A percentile compares a stretch with the other conserved stretches of the same genome.
Evolutionary conservation across 1,284 basidiomycete species (phyloP).

Genomic region (Schizophyllum amplum): DNA sequence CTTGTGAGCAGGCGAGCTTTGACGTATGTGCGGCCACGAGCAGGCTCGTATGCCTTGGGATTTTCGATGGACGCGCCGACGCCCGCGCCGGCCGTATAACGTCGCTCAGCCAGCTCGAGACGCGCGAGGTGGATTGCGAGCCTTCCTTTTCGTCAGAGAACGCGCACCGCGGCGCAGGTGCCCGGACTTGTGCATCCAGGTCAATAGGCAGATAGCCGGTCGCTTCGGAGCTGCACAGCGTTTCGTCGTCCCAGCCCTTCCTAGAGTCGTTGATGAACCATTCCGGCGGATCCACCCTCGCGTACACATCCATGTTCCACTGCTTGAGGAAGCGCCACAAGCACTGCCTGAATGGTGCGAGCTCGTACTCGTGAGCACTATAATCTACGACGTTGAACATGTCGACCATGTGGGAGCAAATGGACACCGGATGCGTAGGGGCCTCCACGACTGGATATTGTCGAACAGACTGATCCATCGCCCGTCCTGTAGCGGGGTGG

Average conservation of each 20-base stretch:
- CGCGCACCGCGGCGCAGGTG: background rate
- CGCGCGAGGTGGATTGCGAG: background rate
- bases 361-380: background rate
- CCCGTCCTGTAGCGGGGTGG: background rate
- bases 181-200: background rate
- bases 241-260: background rate
- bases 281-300: background rate
- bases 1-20: background rate
- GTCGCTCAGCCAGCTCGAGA: background rate
- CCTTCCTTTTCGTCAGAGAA: background rate
- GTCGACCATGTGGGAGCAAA: background rate
- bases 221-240: background rate
- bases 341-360: background rate
- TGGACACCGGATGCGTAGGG: background rate
- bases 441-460: background rate
- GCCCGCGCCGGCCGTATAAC: no score
- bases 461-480: background rate
- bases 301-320: background rate
- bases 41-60: no score
- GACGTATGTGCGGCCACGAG: no score
- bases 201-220: background rate
- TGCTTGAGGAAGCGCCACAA: background rate
- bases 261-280: background rate
- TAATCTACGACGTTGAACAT: background rate
- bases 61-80: no score